phyloP scores from a whole-genome alignment of 2,329 filamentous ascomycete species.

The Cryphonectria japonica region DNA sequence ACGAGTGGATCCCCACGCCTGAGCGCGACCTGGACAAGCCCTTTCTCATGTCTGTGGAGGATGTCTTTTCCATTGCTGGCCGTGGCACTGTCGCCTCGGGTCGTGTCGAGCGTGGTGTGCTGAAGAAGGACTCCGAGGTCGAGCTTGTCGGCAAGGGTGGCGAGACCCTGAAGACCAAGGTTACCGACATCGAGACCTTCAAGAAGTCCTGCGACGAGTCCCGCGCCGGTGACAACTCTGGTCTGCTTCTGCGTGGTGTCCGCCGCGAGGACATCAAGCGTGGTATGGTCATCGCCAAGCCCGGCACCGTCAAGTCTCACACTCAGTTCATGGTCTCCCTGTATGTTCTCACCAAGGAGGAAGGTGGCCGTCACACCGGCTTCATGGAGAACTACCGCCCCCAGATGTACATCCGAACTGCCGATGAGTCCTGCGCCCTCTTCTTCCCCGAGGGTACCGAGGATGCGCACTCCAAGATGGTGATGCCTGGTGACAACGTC shows the following conservation, averaged over 20 bases:
- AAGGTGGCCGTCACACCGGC: constrained; percentile 94
- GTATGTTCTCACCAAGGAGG: constrained; percentile 97
- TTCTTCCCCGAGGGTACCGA: constrained; percentile 84
- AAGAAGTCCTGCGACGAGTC: constrained; percentile 99
- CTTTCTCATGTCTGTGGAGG: constrained; percentile 98
- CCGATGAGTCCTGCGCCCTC: constrained; percentile 78
- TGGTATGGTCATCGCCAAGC: constrained; percentile 91
- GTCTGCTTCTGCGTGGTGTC: constrained; percentile 92
- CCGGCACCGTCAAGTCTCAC: constrained; percentile 83
- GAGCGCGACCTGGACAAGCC: constrained; percentile 95
- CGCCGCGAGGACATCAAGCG: constrained; percentile 93
- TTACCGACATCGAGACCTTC: constrained; percentile 99
- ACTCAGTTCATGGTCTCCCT: constrained; percentile 92
- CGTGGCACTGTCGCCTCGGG: constrained; percentile 97
- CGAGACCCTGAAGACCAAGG: constrained; percentile 93
- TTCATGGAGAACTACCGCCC: constrained; percentile 97
- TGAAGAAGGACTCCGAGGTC: constrained; percentile 94
- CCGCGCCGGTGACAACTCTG: constrained; percentile 95
- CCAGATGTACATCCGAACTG: constrained; percentile 93
- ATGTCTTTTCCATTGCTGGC: constrained; percentile 86
- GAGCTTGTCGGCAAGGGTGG: constrained; percentile 89
- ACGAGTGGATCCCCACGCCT: constrained; percentile 95
- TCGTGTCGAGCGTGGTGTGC: constrained; percentile 90
- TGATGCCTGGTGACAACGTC: constrained; percentile 98
- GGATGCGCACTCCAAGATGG: constrained; percentile 73